phyloP scores from a whole-genome alignment of 2,329 filamentous ascomycete species.

The Chaetothyriales sp. region DNA sequence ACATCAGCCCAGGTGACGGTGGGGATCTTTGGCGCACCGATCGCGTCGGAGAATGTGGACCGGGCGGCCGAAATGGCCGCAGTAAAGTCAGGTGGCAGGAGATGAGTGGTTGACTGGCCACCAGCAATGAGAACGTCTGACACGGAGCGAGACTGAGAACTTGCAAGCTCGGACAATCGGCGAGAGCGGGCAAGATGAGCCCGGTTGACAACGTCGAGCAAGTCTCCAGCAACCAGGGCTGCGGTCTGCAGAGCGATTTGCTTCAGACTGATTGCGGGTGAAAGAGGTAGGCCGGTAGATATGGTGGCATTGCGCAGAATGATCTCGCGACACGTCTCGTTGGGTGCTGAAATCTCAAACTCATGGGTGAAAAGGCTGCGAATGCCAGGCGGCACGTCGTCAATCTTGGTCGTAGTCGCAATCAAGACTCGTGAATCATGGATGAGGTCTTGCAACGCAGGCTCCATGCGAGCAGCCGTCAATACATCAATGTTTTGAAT shows the following conservation, averaged over 20 bases:
- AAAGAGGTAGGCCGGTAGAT: constrained; percentile 59
- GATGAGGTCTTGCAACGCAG: constrained; percentile 69
- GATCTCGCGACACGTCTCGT: constrained; percentile 80
- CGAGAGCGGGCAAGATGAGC: constrained; percentile 62
- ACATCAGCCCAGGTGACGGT: constrained; percentile 96
- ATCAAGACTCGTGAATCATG: constrained; percentile 68
- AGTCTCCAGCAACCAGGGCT: constrained; percentile 80
- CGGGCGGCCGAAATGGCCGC: constrained; percentile 86
- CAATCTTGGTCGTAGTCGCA: constrained; percentile 86
- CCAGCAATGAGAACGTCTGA: constrained; percentile 75
- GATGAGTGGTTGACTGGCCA: constrained; percentile 59
- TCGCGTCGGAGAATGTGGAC: constrained; percentile 95
- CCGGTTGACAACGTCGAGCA: constrained; percentile 86
- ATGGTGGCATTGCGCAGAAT: constrained; percentile 68
- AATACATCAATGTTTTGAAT: constrained; percentile 81
- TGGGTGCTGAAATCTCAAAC: constrained; percentile 80
- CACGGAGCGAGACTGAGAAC: constrained; percentile 13
- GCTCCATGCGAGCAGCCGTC: constrained; percentile 77
- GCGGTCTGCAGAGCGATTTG: constrained; percentile 88
- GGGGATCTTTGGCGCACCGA: constrained; percentile 93
- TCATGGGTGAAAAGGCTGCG: constrained; percentile 90
- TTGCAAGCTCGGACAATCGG: constrained; percentile 59
- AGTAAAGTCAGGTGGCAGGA: constrained; percentile 76
- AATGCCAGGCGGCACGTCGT: constrained; percentile 82
- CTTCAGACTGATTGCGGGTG: constrained; percentile 67